A percentile compares a stretch with the other conserved stretches of the same genome.
Evolutionary conservation across 2,329 filamentous ascomycete species (phyloP).

Genomic region (Seiridium unicorne): DNA sequence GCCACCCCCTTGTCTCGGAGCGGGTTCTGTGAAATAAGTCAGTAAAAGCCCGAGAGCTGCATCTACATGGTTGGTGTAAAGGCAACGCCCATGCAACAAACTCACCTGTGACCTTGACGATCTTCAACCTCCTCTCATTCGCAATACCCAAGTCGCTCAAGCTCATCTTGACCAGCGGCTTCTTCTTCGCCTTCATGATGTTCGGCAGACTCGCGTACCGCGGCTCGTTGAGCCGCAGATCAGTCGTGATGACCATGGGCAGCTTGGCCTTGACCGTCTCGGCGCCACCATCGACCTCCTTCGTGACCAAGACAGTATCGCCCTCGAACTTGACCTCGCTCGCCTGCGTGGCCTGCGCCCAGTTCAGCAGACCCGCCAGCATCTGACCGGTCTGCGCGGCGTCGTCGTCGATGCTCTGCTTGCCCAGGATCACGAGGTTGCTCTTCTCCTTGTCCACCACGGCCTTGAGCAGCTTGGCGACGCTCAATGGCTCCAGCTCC

Average conservation of each 20-base stretch:
- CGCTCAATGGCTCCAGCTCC: slow-evolving; percentile 82
- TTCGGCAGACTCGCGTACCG: slow-evolving; percentile 94
- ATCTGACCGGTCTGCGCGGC: slow-evolving; percentile 96
- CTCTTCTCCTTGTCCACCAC: slow-evolving; percentile 81
- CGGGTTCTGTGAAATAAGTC: slow-evolving; percentile 63
- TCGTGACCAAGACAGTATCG: slow-evolving; percentile 72
- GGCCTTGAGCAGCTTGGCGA: slow-evolving; percentile 83
- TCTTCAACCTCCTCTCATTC: slow-evolving; percentile 75
- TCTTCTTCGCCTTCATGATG: slow-evolving; percentile 99
- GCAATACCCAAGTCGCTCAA: slow-evolving; percentile 80
- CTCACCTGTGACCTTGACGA: slow-evolving; percentile 81
- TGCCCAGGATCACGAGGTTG: slow-evolving; percentile 91
- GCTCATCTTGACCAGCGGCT: slow-evolving; percentile 91
- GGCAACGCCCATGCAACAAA: slow-evolving; percentile 17
- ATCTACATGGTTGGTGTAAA: background rate
- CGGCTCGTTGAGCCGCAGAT: slow-evolving; percentile 91
- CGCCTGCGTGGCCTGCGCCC: slow-evolving; percentile 94
- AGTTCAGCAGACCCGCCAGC: slow-evolving; percentile 87
- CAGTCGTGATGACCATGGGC: slow-evolving; percentile 92
- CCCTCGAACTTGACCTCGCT: slow-evolving; percentile 76
- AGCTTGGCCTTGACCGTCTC: slow-evolving; percentile 85
- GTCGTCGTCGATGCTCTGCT: slow-evolving; percentile 98
- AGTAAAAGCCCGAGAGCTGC: background rate
- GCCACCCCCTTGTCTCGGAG: slow-evolving; percentile 83
- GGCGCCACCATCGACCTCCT: slow-evolving; percentile 92